Evolutionary conservation across 2,329 filamentous ascomycete genomes (phyloP), one percentile per base, ranked within the genome.

Genomic region (Arachnomyces sp.): DNA sequence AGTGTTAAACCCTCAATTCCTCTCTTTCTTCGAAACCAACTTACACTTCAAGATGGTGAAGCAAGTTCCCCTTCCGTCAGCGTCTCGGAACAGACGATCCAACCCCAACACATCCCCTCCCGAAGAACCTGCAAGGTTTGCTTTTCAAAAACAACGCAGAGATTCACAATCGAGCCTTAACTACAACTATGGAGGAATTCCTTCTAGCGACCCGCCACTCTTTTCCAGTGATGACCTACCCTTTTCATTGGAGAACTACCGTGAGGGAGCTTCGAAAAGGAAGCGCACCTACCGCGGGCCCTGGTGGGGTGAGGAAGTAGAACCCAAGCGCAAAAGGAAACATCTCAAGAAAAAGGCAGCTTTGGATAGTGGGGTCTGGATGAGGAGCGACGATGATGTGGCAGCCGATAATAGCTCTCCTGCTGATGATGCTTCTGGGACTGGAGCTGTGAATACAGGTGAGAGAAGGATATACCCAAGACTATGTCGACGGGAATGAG

Each of bases 161-260:
- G 44, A 57, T 3, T 54, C 56, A 31, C 55, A 56, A 14, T 54
- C 61, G 30, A 58, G 62, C 36, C 61, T 63, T 39, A 50, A 52
- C 30, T 62, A 60, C 11, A 62, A 59, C 41, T 57, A 61, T 16
- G 7, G 12, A 18, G 39, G 25, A 42, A 7, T 15, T 31, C 62
- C 60, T 1, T 68, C 65, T 1, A 67, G 59, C 38, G 67, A 71
- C 37, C 65, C 66, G 0, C 66, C 67, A 1, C 50, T 70, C 1
- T 71, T 71, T 51, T 70, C 67, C 1, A 69, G 66, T 42, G 67
- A 71, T 39, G 67, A 70, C 38, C 60, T 66, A 35, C 63, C 66
- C 9, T 65, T 61, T 1, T 67, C 66, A 0, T 65, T 68, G 11
- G 67, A 70, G 49, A 68, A 69, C 38, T 70, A 68, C 44, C 44